Conservation (phyloP, 805 yeast genomes). For the Saccharomycopsis sp. region DNA sequence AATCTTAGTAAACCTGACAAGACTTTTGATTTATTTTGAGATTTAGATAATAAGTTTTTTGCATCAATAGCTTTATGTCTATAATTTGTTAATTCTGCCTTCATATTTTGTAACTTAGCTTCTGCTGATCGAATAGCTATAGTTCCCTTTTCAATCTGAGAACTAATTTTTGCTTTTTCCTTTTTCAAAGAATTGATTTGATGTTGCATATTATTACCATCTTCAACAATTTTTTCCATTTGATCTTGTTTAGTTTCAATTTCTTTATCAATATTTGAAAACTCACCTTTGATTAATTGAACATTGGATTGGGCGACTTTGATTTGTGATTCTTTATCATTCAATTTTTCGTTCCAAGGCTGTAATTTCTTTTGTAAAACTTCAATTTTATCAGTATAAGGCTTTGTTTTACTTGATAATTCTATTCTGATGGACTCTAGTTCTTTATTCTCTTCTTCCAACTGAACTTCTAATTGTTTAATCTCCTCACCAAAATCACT, state of each 20-base stretch:
- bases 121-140: conserved; percentile 43
- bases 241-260: conserved; percentile 33
- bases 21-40: conserved; percentile 65
- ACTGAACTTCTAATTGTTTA: conserved; percentile 33
- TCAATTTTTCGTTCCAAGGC: conserved; percentile 72
- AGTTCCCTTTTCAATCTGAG: conserved; percentile 50
- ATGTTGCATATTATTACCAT: conserved; percentile 40
- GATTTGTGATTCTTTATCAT: conserved; percentile 50
- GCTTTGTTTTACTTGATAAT: conserved; percentile 66
- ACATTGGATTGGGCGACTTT: conserved; percentile 56
- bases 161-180: conserved; percentile 37
- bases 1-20: conserved; percentile 56
- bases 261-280: conserved; percentile 33
- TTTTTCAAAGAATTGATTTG: conserved; percentile 35
- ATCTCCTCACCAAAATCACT: conserved; percentile 32
- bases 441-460: conserved; percentile 42
- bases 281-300: conserved; percentile 43
- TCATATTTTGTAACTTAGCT: conserved; percentile 40
- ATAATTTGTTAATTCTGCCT: conserved; percentile 37
- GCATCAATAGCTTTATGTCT: conserved; percentile 65
- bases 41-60: conserved; percentile 40
- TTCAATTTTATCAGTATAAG: conserved; percentile 55
- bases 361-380: conserved; percentile 53
- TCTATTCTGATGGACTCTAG: conserved; percentile 54
- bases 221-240: conserved; percentile 34